Conservation (phyloP, 805 yeast species). For the Saccharomycopsis javanensis region DNA sequence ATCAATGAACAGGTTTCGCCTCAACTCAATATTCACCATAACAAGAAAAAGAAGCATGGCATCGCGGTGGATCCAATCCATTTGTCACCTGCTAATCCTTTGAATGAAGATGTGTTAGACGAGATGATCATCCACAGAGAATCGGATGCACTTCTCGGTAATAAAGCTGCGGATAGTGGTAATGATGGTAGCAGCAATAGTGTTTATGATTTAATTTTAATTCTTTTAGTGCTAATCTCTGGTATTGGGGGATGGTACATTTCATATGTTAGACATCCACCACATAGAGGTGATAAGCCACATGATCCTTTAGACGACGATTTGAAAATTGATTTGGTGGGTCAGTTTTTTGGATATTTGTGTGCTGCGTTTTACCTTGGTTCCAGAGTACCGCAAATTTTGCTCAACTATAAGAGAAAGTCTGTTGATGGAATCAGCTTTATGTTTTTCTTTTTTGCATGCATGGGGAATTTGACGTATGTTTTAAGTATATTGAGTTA, state of each 20-base stretch:
- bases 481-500: conserved; percentile 77
- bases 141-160: neutral
- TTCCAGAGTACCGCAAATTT: conserved; percentile 86
- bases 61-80: conserved; percentile 61
- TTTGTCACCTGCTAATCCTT: conserved; percentile 81
- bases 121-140: conserved; percentile 30
- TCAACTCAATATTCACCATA: conserved; percentile 7
- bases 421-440: conserved; percentile 94
- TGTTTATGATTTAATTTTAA: conserved; percentile 28
- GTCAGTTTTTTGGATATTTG: conserved; percentile 77
- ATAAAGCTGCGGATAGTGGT: neutral
- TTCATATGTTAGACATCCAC: conserved; percentile 41
- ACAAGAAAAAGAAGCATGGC: conserved; percentile 22
- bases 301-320: conserved; percentile 32
- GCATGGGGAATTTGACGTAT: conserved; percentile 86
- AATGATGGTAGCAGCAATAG: neutral
- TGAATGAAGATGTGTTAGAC: conserved; percentile 62
- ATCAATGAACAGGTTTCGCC: neutral
- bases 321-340: conserved; percentile 59
- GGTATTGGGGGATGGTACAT: conserved; percentile 87
- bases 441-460: conserved; percentile 88
- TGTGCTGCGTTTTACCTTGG: conserved; percentile 73
- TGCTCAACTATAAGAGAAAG: conserved; percentile 75
- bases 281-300: conserved; percentile 18
- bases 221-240: conserved; percentile 56